phyloP scores from a whole-genome alignment of 192 early-diverging fungal species.

The Coemansia sp. region DNA sequence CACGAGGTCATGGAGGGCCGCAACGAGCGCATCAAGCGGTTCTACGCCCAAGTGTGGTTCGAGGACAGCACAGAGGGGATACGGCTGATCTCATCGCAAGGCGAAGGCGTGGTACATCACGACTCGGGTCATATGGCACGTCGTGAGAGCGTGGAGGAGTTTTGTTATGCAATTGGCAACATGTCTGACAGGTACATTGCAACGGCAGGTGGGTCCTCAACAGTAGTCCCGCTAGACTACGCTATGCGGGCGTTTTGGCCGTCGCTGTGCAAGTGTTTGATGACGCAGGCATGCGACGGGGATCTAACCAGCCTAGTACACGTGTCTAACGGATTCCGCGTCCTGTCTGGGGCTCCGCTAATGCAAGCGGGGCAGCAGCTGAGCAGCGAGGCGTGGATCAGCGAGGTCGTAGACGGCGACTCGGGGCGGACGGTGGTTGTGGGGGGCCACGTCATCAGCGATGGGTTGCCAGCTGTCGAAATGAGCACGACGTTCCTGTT shows the following conservation, averaged over 20 bases:
- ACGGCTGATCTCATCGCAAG: constrained; percentile 51
- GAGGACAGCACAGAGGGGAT: constrained; percentile 56
- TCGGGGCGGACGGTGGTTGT: constrained; percentile 91
- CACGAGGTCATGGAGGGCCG: constrained; percentile 62
- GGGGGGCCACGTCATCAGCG: constrained; percentile 74
- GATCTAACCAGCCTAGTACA: constrained; percentile 92
- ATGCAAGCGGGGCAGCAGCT: constrained; percentile 83
- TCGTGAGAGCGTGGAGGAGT: constrained; percentile 93
- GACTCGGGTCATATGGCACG: constrained; percentile 65
- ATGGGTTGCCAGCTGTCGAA: constrained; percentile 82
- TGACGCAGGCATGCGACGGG: constrained; percentile 91
- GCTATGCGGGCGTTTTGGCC: constrained; percentile 76
- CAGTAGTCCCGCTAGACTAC: constrained; percentile 73
- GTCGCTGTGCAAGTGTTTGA: constrained; percentile 83
- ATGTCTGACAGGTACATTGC: constrained; percentile 83
- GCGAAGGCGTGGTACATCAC: constrained; percentile 59
- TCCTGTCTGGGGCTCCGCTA: constrained; percentile 72
- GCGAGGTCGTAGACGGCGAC: constrained; percentile 85
- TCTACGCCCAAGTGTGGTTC: constrained; percentile 69
- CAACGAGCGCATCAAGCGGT: constrained; percentile 81
- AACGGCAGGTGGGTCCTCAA: constrained; percentile 86
- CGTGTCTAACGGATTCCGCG: constrained; percentile 91
- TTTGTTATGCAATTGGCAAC: constrained; percentile 59
- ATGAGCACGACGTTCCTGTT: constrained; percentile 90
- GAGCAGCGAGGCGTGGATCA: constrained; percentile 79